These are phyloP conservation scores for Eimeria acervulina DNA, from an alignment of 169 alveolate species.

Conservation along the genomic window DNA sequence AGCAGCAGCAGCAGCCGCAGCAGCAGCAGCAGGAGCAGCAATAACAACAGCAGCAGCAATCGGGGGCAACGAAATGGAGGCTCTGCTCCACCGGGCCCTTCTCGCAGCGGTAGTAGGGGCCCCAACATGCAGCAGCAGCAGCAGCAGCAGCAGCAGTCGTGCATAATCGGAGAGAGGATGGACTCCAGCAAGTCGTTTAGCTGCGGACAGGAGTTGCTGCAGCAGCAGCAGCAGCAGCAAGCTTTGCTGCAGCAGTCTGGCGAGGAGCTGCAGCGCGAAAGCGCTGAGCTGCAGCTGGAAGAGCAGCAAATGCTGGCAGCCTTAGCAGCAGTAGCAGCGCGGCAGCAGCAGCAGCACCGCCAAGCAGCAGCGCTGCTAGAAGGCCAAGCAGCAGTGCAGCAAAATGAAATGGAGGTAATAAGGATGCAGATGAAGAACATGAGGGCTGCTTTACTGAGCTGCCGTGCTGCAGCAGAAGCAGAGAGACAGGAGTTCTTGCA, in stretches of 20 bases:
- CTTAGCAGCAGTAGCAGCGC: constrained; percentile 11
- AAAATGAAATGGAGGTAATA: constrained; percentile 25
- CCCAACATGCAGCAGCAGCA: constrained; percentile 25
- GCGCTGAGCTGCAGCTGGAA: neutral
- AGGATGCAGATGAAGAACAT: constrained; percentile 42
- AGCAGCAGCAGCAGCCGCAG: neutral
- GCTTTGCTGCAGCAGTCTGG: neutral
- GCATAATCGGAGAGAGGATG: neutral
- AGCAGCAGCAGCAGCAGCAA: constrained; percentile 64
- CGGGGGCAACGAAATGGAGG: neutral
- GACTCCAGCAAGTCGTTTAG: neutral
- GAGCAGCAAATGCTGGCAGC: constrained; percentile 42
- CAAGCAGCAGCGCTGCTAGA: constrained; percentile 66
- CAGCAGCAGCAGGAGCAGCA: constrained; percentile 20
- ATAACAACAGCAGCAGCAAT: constrained; percentile 46
- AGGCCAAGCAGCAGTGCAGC: constrained; percentile 64
- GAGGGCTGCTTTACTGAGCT: constrained; percentile 22
- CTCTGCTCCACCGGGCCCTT: constrained; percentile 42
- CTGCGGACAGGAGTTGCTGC: constrained; percentile 8
- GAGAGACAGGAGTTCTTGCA: constrained; percentile 42
- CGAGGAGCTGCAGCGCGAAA: neutral
- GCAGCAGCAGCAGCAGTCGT: constrained; percentile 25
- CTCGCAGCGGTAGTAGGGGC: neutral
- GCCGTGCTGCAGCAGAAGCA: constrained; percentile 44
- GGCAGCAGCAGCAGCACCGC: constrained; percentile 62